These are phyloP conservation scores for Zygosaccharomyces pseudobailii DNA, from an alignment of 1,139 yeast species.

Conservation along the genomic window DNA sequence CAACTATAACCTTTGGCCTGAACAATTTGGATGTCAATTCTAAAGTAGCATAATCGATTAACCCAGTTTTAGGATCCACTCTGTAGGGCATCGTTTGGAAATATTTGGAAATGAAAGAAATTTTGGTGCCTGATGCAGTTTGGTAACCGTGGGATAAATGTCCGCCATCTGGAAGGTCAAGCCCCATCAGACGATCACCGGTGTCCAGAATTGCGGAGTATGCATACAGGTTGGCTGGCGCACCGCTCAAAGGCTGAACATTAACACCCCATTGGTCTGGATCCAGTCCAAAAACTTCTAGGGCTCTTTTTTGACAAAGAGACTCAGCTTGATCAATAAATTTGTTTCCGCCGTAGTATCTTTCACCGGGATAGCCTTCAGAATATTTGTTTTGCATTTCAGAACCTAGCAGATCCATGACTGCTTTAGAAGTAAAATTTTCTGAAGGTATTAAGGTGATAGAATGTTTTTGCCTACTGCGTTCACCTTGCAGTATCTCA, in stretches of 20 bases:
- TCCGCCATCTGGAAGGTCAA: slow-evolving; percentile 96
- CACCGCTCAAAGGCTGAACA: slow-evolving; percentile 90
- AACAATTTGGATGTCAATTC: slow-evolving; percentile 78
- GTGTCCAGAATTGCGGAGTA: slow-evolving; percentile 88
- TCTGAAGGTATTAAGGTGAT: slow-evolving; percentile 92
- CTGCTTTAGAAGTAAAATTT: slow-evolving; percentile 91
- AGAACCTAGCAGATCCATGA: slow-evolving; percentile 88
- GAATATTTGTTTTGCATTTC: slow-evolving; percentile 98
- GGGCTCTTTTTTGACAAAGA: slow-evolving; percentile 86
- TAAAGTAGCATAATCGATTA: slow-evolving; percentile 86
- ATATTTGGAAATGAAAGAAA: slow-evolving; percentile 85
- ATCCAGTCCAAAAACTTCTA: slow-evolving; percentile 73
- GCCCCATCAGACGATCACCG: slow-evolving; percentile 93
- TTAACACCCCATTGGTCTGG: slow-evolving; percentile 92
- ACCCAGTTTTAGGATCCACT: slow-evolving; percentile 75
- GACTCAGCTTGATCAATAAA: slow-evolving; percentile 86
- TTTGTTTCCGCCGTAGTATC: slow-evolving; percentile 97
- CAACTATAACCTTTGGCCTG: slow-evolving; percentile 92
- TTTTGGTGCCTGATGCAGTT: slow-evolving; percentile 72
- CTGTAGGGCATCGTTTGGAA: slow-evolving; percentile 97
- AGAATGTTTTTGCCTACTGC: slow-evolving; percentile 79
- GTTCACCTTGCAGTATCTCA: slow-evolving; percentile 66
- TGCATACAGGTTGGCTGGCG: slow-evolving; percentile 93
- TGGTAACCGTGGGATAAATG: slow-evolving; percentile 96
- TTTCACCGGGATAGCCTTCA: slow-evolving; percentile 97